Conservation (phyloP, 352 stramenopile species). For the Globisporangium rhizosaccharum region DNA sequence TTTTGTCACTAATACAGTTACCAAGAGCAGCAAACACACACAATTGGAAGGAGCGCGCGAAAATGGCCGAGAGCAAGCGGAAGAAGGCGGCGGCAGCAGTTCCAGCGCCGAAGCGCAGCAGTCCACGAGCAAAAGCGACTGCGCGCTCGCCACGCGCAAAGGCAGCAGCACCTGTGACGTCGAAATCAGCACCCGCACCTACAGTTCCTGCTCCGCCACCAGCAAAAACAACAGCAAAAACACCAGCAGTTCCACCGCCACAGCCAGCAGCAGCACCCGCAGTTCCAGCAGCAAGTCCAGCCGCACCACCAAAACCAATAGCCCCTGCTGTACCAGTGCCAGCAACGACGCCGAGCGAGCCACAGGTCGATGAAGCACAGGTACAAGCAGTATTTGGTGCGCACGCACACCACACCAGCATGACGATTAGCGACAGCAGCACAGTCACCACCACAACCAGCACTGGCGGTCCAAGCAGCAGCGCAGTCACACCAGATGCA, state of each 20-base stretch:
- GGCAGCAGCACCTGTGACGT: neutral
- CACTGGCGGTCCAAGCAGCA: neutral
- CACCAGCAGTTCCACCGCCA: neutral
- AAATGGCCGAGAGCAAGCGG: conserved; percentile 8
- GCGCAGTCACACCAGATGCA: neutral
- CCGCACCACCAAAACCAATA: neutral
- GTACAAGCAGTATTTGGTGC: conserved; percentile 2
- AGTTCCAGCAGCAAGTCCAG: neutral
- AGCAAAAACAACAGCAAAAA: neutral
- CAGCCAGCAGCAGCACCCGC: too few relatives aligned
- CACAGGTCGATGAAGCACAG: neutral
- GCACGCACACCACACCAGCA: conserved; percentile 4
- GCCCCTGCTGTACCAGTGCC: neutral
- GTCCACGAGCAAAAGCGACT: conserved; percentile 1
- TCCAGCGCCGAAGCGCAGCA: conserved; percentile 7
- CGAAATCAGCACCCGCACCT: neutral
- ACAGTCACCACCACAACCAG: neutral
- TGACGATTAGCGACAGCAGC: neutral
- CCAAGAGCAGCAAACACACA: too few relatives aligned
- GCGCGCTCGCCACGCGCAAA: too few relatives aligned
- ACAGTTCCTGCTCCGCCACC: neutral
- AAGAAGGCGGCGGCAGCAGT: neutral
- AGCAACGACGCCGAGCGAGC: neutral
- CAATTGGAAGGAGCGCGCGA: neutral
- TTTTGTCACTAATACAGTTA: too few relatives aligned